Conservation (phyloP, 2,329 filamentous ascomycete species). For the Curvularia sp. region DNA sequence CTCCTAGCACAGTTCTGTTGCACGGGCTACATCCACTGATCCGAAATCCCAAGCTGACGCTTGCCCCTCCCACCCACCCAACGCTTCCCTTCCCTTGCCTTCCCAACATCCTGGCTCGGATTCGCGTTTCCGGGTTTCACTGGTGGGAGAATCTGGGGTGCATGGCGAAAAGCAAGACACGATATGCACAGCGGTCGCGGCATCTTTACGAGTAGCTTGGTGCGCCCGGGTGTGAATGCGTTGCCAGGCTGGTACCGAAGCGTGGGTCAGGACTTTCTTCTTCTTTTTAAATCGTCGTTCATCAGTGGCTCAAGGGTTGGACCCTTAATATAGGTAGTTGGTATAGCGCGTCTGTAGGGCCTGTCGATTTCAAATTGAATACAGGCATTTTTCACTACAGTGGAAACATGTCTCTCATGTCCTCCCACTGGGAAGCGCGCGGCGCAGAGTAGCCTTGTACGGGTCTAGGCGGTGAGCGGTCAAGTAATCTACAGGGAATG, state of each 20-base stretch:
- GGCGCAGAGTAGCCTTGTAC: conserved; percentile 5
- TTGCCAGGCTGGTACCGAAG: conserved; percentile 2
- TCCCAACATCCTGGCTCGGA: conserved; percentile 13
- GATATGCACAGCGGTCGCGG: neutral
- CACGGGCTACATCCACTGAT: conserved; percentile 22
- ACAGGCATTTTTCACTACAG: neutral
- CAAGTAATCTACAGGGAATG: neutral
- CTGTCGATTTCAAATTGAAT: conserved; percentile 7
- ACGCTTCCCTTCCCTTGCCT: no score
- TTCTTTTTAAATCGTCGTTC: neutral
- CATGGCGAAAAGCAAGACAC: conserved; percentile 8
- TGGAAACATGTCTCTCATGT: neutral
- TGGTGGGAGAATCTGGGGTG: conserved; percentile 21
- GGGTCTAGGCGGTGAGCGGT: conserved; percentile 8
- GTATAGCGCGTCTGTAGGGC: neutral
- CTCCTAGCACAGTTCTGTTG: conserved; percentile 7
- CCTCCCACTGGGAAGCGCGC: neutral
- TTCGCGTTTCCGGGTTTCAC: conserved; percentile 18
- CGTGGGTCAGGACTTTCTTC: neutral
- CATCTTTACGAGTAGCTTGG: neutral
- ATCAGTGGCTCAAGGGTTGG: conserved; percentile 7
- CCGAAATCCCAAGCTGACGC: conserved; percentile 22
- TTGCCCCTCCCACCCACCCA: neutral
- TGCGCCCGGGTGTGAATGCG: neutral
- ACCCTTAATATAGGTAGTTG: conserved; percentile 17